phyloP scores from a whole-genome alignment of 2,329 filamentous ascomycete species.

The Microsporum audouinii region DNA sequence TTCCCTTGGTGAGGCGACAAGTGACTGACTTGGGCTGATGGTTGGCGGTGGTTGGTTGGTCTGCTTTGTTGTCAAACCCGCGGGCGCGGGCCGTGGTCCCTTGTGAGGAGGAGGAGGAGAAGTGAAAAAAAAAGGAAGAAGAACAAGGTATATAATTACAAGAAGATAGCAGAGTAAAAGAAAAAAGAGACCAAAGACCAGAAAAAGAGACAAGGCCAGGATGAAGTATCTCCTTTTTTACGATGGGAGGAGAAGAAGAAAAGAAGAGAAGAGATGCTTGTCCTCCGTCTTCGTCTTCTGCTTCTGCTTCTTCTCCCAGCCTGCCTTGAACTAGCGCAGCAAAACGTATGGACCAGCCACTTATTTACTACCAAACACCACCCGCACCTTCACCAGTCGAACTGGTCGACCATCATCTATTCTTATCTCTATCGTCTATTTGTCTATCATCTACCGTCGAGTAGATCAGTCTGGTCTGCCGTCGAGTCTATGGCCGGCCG shows the following conservation, averaged over 20 bases:
- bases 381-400: too few relatives aligned
- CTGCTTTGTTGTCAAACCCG: slow-evolving; percentile 1
- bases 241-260: background rate
- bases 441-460: too few relatives aligned
- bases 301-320: background rate
- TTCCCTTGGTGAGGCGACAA: background rate
- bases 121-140: background rate
- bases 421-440: too few relatives aligned
- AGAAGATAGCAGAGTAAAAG: background rate
- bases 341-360: slow-evolving; percentile 1
- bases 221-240: background rate
- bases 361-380: background rate
- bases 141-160: background rate
- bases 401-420: too few relatives aligned
- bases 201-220: background rate
- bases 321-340: background rate
- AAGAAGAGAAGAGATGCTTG: background rate
- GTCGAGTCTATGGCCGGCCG: too few relatives aligned
- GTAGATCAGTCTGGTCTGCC: too few relatives aligned
- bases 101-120: background rate
- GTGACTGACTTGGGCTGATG: background rate
- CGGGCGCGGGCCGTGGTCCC: background rate
- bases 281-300: background rate
- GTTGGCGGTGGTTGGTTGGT: background rate
- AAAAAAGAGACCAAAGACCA: background rate